Conservation (phyloP, 495 filamentous ascomycete species). For the Cryomyces minteri region DNA sequence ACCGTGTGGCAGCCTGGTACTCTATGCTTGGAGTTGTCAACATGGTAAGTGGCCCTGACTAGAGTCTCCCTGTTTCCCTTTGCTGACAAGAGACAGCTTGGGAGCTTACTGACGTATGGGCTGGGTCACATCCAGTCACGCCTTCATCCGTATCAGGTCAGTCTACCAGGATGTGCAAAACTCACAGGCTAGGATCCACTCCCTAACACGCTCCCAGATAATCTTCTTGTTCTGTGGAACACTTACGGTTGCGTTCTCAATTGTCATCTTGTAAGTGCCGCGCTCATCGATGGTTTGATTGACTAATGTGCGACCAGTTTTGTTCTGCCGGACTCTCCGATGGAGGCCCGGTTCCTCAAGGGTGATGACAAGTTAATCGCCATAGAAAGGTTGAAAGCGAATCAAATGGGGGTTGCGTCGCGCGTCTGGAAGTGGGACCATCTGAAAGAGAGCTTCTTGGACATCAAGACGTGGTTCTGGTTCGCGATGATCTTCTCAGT, state of each 20-base stretch:
- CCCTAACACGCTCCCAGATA: constrained; percentile 5
- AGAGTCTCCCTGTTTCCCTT: not conserved
- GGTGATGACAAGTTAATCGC: constrained; percentile 41
- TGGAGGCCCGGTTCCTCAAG: constrained; percentile 37
- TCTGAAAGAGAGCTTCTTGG: constrained; percentile 38
- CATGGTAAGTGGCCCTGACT: constrained; percentile 14
- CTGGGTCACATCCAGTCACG: constrained; percentile 37
- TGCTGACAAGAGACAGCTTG: constrained; percentile 3
- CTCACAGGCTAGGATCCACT: not conserved
- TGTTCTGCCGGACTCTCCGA: constrained; percentile 41
- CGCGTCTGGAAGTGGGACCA: constrained; percentile 44
- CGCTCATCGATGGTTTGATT: not conserved
- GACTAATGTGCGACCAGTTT: constrained; percentile 1
- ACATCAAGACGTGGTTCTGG: constrained; percentile 51
- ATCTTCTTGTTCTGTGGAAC: constrained; percentile 37
- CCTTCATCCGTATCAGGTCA: constrained; percentile 35
- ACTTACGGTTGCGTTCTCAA: constrained; percentile 24
- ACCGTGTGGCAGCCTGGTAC: constrained; percentile 40
- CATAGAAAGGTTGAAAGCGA: constrained; percentile 44
- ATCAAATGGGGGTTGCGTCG: constrained; percentile 40
- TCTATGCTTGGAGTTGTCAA: constrained; percentile 31
- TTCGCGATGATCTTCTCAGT: constrained; percentile 36
- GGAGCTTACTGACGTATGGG: constrained; percentile 34
- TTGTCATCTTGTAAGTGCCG: constrained; percentile 9
- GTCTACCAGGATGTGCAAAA: not conserved